Conservation (phyloP, 2,329 filamentous ascomycete genomes). For the Ilyonectria sp. region DNA sequence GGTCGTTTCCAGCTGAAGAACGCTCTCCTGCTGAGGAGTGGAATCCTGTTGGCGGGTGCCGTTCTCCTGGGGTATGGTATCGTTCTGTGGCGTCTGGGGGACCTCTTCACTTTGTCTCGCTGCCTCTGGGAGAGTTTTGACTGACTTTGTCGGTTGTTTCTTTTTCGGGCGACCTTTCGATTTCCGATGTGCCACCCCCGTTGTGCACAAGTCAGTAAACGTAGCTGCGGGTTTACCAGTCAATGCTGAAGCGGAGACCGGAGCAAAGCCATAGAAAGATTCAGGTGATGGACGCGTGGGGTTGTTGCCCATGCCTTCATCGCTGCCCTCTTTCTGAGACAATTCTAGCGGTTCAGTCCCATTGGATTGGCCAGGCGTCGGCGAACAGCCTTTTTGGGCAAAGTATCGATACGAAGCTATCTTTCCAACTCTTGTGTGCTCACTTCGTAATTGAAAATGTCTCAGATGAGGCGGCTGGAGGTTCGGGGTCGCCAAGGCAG, state of each 20-base stretch:
- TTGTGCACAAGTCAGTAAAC: conserved; percentile 48
- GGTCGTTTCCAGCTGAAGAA: neutral
- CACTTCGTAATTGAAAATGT: conserved; percentile 54
- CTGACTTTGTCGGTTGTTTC: neutral
- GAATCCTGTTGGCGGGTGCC: neutral
- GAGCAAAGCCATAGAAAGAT: conserved; percentile 38
- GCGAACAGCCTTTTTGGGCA: conserved; percentile 23
- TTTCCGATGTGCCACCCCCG: conserved; percentile 41
- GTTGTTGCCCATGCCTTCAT: neutral
- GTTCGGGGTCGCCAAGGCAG: conserved; percentile 50
- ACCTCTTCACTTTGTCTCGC: neutral
- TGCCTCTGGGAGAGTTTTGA: neutral
- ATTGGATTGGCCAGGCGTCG: neutral
- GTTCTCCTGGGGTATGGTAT: neutral
- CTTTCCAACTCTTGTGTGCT: conserved; percentile 55
- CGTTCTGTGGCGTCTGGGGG: neutral
- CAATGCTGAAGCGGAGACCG: conserved; percentile 17
- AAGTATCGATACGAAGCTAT: conserved; percentile 56
- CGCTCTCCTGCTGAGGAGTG: neutral
- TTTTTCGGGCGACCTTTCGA: conserved; percentile 47
- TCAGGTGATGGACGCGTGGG: neutral
- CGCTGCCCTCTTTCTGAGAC: neutral
- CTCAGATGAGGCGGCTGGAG: conserved; percentile 52
- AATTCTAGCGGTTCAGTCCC: neutral
- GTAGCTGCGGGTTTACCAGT: conserved; percentile 26